Conservation (phyloP, 148 eudicot species). For the Polygonum maritimum region DNA sequence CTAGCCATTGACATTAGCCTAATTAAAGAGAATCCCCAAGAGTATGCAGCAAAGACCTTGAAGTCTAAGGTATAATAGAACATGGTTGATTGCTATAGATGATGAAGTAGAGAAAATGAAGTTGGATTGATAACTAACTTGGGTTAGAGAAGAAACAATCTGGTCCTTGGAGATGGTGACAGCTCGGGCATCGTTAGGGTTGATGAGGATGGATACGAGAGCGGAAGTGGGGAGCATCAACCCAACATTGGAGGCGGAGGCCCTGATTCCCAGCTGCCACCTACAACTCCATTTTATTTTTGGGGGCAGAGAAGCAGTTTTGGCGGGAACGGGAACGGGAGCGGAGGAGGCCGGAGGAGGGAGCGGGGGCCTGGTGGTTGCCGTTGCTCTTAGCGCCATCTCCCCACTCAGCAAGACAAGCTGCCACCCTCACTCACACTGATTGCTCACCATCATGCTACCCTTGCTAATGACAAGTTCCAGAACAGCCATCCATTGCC, state of each 20-base stretch:
- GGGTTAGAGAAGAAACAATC: conserved; percentile 76
- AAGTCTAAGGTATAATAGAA: neutral
- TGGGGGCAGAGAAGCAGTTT: conserved; percentile 17
- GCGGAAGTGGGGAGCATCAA: conserved; percentile 38
- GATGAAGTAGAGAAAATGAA: neutral
- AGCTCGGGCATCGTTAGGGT: conserved; percentile 56
- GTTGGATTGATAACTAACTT: conserved; percentile 29
- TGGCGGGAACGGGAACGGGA: conserved; percentile 17
- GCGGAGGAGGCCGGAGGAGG: conserved; percentile 20
- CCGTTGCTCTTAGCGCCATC: conserved; percentile 51
- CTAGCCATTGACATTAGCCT: too few species aligned
- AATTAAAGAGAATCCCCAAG: too few species aligned
- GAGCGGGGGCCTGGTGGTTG: conserved; percentile 39
- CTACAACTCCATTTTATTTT: conserved; percentile 23
- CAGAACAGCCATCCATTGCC: neutral
- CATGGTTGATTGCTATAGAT: neutral
- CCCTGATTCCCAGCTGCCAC: conserved; percentile 22
- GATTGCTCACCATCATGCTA: neutral
- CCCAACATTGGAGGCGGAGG: neutral
- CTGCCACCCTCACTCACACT: too few species aligned
- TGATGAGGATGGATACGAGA: conserved; percentile 42
- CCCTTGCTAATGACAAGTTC: neutral
- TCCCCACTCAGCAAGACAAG: neutral
- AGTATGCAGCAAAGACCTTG: neutral
- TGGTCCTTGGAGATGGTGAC: conserved; percentile 62